A percentile compares a stretch with the other conserved stretches of the same genome.
Conservation (phyloP, 148 eudicot genomes). For the Tetragonia tetragonoides region DNA sequence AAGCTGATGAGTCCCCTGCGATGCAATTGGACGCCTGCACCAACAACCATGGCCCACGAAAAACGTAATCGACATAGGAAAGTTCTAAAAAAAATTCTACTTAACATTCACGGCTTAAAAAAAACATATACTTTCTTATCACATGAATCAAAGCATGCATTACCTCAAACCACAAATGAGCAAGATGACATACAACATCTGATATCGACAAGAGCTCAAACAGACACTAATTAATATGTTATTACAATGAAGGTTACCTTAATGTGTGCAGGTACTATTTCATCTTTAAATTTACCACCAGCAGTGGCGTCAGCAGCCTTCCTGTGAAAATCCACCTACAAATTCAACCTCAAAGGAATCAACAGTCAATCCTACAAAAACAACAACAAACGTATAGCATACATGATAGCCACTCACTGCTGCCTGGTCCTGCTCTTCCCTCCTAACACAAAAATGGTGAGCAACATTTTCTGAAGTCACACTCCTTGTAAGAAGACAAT, state of each 20-base stretch:
- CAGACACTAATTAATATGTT: too few relatives aligned
- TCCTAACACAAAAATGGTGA: conserved; percentile 72
- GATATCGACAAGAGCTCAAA: neutral
- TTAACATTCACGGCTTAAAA: neutral
- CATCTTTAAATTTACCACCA: conserved; percentile 85
- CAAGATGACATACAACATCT: neutral
- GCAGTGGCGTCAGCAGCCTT: conserved; percentile 98
- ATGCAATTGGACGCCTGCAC: conserved; percentile 67
- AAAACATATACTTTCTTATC: neutral
- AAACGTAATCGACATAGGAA: neutral
- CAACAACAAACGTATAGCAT: conserved; percentile 1
- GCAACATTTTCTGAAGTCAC: conserved; percentile 98
- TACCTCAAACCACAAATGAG: neutral
- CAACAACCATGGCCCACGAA: neutral
- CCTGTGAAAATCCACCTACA: conserved; percentile 89
- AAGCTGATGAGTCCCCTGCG: conserved; percentile 80
- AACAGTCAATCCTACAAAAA: neutral
- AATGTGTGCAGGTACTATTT: conserved; percentile 75
- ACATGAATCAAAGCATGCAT: neutral
- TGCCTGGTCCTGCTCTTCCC: conserved; percentile 96
- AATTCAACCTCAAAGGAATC: conserved; percentile 20
- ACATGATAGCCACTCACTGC: conserved; percentile 64
- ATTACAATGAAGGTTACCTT: conserved; percentile 42
- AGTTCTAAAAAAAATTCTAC: too few relatives aligned
- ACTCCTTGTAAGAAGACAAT: conserved; percentile 98